These are phyloP conservation scores for Mycosphaerella arachidis DNA, from an alignment of 2,329 filamentous ascomycete species.

Conservation along the genomic window DNA sequence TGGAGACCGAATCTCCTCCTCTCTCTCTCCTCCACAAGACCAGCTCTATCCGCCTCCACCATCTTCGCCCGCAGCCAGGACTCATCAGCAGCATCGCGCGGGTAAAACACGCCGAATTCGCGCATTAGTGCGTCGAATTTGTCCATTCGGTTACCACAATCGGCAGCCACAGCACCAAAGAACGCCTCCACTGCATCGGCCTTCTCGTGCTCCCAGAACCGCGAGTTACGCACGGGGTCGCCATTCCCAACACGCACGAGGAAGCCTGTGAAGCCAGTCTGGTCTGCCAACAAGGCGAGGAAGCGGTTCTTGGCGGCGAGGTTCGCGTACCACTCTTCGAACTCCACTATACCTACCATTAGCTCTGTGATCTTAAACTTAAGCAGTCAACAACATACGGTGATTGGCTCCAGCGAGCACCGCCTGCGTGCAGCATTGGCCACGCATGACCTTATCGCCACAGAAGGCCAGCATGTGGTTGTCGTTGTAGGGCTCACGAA, in stretches of 20 bases:
- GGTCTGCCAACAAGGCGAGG: neutral
- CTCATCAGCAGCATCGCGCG: neutral
- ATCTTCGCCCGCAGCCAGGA: neutral
- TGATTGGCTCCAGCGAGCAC: too few relatives aligned
- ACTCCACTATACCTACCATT: neutral
- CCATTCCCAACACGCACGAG: neutral
- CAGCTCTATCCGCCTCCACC: neutral
- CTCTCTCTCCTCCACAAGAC: neutral
- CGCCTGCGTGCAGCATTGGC: too few relatives aligned
- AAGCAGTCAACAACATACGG: too few relatives aligned
- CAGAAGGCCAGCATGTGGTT: too few relatives aligned
- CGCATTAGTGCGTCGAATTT: neutral
- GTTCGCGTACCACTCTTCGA: neutral
- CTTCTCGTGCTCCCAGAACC: neutral
- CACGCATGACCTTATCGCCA: too few relatives aligned
- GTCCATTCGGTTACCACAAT: neutral
- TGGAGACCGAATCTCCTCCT: neutral
- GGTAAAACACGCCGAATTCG: neutral
- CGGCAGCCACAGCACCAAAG: neutral
- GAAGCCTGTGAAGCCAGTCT: neutral
- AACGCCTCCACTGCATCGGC: neutral
- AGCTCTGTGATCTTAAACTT: too few relatives aligned
- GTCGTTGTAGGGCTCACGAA: too few relatives aligned
- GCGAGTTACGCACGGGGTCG: neutral
- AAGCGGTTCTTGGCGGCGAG: neutral